Conservation (phyloP, 441 rosid species). For the Pelargonium cotyledonis region DNA sequence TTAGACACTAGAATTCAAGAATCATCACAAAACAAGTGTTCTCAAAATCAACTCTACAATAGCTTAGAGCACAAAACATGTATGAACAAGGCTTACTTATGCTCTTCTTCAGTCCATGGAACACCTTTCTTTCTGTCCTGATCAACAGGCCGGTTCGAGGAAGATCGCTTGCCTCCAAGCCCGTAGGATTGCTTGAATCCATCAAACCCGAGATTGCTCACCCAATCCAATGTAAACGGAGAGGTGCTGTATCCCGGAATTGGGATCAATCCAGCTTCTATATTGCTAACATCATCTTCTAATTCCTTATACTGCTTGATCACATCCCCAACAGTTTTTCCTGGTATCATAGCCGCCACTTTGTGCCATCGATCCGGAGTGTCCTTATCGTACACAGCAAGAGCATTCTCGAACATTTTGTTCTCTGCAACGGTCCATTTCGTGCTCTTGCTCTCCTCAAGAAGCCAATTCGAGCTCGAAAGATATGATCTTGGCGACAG, state of each 20-base stretch:
- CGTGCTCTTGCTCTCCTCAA: constrained; percentile 36
- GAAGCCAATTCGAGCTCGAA: constrained; percentile 36
- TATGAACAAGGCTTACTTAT: constrained; percentile 36
- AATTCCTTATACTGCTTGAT: constrained; percentile 53
- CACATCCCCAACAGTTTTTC: constrained; percentile 61
- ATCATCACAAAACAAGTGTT: not conserved
- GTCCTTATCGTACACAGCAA: constrained; percentile 52
- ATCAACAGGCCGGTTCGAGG: constrained; percentile 36
- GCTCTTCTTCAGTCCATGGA: constrained; percentile 79
- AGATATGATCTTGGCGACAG: constrained; percentile 34
- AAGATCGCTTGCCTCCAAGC: constrained; percentile 48
- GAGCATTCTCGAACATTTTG: constrained; percentile 59
- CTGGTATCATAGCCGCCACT: constrained; percentile 58
- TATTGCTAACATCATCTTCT: constrained; percentile 57
- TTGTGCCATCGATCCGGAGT: constrained; percentile 65
- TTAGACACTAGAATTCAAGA: not conserved
- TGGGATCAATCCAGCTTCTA: constrained; percentile 64
- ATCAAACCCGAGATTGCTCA: constrained; percentile 33
- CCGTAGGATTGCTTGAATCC: constrained; percentile 51
- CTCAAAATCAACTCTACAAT: too few species aligned
- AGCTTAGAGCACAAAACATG: too few species aligned
- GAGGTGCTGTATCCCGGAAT: constrained; percentile 49
- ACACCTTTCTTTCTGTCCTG: constrained; percentile 73
- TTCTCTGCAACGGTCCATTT: constrained; percentile 62
- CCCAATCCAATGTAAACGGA: constrained; percentile 55